These are phyloP conservation scores for Omphalotus olearius DNA, from an alignment of 1,284 basidiomycete genomes.

Conservation along the genomic window DNA sequence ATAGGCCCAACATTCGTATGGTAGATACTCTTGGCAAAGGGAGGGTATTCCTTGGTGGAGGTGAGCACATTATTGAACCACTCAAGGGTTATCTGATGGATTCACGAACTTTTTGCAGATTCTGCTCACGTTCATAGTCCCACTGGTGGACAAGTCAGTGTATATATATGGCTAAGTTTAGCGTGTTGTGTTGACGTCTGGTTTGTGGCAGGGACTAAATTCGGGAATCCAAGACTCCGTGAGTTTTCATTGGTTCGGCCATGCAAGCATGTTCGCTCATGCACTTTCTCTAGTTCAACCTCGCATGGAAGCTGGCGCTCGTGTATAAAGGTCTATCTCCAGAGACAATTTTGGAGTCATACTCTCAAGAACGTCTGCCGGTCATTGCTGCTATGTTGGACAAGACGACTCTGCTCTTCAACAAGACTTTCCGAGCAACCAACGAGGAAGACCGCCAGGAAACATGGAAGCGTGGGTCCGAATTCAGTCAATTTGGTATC, in stretches of 20 bases:
- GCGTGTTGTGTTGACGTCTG: no score
- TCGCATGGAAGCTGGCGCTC: constrained; percentile 28
- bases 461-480: constrained; percentile 14
- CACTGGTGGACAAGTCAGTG: constrained; percentile 25
- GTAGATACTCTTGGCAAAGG: constrained; percentile 11
- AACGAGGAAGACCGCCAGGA: background rate
- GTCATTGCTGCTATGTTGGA: constrained; percentile 27
- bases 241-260: background rate
- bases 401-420: constrained; percentile 17
- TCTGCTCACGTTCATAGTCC: constrained; percentile 29
- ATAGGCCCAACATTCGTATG: constrained; percentile 13
- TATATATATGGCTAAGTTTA: background rate
- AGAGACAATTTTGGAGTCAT: constrained; percentile 20
- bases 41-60: constrained; percentile 16
- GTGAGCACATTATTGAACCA: background rate
- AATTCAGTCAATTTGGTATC: constrained; percentile 28
- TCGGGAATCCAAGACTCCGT: constrained; percentile 36
- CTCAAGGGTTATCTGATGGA: background rate
- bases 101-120: constrained; percentile 17
- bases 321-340: constrained; percentile 23
- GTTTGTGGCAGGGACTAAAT: constrained; percentile 28
- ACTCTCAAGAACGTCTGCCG: constrained; percentile 24
- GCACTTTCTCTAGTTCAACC: constrained; percentile 15
- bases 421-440: constrained; percentile 5
- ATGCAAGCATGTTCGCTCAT: background rate